Conservation (phyloP, 805 yeast genomes). For the Yarrowia sp. region DNA sequence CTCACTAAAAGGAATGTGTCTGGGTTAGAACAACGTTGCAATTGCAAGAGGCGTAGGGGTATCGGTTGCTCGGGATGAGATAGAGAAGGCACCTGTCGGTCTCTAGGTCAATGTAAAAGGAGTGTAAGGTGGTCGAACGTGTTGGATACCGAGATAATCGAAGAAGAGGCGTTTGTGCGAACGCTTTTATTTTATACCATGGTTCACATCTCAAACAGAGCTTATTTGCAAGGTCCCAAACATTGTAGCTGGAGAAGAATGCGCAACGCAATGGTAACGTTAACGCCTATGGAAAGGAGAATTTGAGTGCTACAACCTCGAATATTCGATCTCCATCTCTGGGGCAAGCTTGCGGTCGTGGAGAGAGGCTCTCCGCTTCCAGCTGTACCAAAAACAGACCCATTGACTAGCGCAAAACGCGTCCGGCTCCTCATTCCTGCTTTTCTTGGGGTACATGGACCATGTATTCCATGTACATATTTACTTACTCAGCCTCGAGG, state of each 20-base stretch:
- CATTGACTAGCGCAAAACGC: too few relatives aligned
- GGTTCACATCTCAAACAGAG: constrained; percentile 16
- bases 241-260: constrained; percentile 1
- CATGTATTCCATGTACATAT: background rate
- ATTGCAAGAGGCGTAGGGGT: background rate
- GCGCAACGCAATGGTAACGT: constrained; percentile 19
- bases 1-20: constrained; percentile 21
- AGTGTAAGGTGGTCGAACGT: constrained; percentile 23
- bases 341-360: background rate
- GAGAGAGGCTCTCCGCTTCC: background rate
- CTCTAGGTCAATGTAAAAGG: constrained; percentile 12
- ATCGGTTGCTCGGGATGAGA: constrained; percentile 18
- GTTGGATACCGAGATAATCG: constrained; percentile 16
- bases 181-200: constrained; percentile 5
- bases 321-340: background rate
- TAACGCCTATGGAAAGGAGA: background rate
- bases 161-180: constrained; percentile 1
- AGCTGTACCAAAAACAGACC: background rate
- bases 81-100: constrained; percentile 24
- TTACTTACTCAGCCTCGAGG: background rate
- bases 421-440: background rate
- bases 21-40: constrained; percentile 19
- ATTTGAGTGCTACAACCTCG: background rate
- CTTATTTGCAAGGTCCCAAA: constrained; percentile 18
- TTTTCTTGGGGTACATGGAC: background rate